phyloP scores from a whole-genome alignment of 2,329 filamentous ascomycete species.

The Phyllosticta ampelicida region DNA sequence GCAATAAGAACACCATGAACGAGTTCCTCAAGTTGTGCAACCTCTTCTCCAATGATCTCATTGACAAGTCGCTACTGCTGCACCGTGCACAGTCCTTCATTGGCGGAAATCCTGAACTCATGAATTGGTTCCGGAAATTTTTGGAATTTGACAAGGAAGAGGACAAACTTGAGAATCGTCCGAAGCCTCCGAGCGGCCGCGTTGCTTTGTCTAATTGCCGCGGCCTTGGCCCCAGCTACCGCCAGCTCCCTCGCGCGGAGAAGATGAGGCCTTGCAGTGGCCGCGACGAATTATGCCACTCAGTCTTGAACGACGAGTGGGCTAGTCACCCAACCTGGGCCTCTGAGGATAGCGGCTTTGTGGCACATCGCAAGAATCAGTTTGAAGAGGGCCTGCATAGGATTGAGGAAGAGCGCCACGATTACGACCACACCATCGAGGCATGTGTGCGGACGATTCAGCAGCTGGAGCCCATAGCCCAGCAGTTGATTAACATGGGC shows the following conservation, averaged over 20 bases:
- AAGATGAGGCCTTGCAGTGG: conserved; percentile 86
- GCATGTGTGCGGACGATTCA: conserved; percentile 91
- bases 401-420: conserved; percentile 95
- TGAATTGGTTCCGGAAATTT: conserved; percentile 77
- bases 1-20: conserved; percentile 83
- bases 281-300: conserved; percentile 85
- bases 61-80: conserved; percentile 72
- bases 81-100: conserved; percentile 80
- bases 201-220: conserved; percentile 94
- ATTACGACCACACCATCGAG: conserved; percentile 98
- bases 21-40: conserved; percentile 98
- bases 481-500: conserved; percentile 74
- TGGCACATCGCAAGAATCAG: conserved; percentile 92
- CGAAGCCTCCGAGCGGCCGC: conserved; percentile 61
- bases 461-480: conserved; percentile 85
- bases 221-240: conserved; percentile 90
- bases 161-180: conserved; percentile 57
- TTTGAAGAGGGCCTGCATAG: conserved; percentile 90
- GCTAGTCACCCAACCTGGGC: conserved; percentile 98
- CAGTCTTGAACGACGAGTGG: conserved; percentile 95
- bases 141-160: conserved; percentile 60
- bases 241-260: conserved; percentile 80
- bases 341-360: conserved; percentile 94
- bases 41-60: conserved; percentile 83
- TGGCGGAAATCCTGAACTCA: conserved; percentile 77